A percentile compares a stretch with the other conserved stretches of the same genome.
These are phyloP conservation scores for Hypomontagnella monticulosa DNA, from an alignment of 495 filamentous ascomycete genomes.

Conservation along the genomic window DNA sequence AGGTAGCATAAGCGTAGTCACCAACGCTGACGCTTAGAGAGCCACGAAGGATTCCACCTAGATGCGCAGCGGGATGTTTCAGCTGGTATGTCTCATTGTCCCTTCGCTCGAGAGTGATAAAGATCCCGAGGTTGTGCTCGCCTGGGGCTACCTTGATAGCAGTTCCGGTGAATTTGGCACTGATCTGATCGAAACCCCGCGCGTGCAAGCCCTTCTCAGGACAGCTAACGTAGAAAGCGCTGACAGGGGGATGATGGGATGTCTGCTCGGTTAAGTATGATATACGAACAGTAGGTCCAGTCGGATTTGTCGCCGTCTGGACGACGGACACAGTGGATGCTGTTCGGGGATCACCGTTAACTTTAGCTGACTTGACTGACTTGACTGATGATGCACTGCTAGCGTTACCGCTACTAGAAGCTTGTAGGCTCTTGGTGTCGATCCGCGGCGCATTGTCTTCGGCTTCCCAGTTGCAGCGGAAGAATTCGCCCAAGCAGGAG, in stretches of 20 bases:
- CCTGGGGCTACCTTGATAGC: slow-evolving; percentile 91
- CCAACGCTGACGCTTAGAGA: slow-evolving; percentile 85
- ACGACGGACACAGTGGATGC: slow-evolving; percentile 57
- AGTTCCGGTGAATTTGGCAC: slow-evolving; percentile 97
- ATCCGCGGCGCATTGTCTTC: slow-evolving; percentile 69
- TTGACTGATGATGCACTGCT: slow-evolving; percentile 62
- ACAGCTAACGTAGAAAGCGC: slow-evolving; percentile 93
- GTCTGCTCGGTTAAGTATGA: slow-evolving; percentile 97
- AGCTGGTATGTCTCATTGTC: slow-evolving; percentile 92
- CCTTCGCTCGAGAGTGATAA: slow-evolving; percentile 82
- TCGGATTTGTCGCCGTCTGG: slow-evolving; percentile 52
- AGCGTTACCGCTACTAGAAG: slow-evolving; percentile 41
- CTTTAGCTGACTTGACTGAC: slow-evolving; percentile 59
- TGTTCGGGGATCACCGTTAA: slow-evolving; percentile 40
- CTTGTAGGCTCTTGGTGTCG: slow-evolving; percentile 49
- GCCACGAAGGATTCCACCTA: slow-evolving; percentile 87
- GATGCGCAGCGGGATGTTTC: slow-evolving; percentile 91
- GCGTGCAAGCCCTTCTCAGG: slow-evolving; percentile 90
- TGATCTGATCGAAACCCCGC: slow-evolving; percentile 92
- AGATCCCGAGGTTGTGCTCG: slow-evolving; percentile 94
- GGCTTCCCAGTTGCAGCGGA: slow-evolving; percentile 95
- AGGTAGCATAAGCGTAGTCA: slow-evolving; percentile 86
- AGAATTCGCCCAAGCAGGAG: slow-evolving; percentile 96
- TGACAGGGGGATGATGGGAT: slow-evolving; percentile 98
- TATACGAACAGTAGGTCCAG: slow-evolving; percentile 71